Evolutionary conservation across 148 eudicot species (phyloP).

Genomic region (Salicornia ramosissima): DNA sequence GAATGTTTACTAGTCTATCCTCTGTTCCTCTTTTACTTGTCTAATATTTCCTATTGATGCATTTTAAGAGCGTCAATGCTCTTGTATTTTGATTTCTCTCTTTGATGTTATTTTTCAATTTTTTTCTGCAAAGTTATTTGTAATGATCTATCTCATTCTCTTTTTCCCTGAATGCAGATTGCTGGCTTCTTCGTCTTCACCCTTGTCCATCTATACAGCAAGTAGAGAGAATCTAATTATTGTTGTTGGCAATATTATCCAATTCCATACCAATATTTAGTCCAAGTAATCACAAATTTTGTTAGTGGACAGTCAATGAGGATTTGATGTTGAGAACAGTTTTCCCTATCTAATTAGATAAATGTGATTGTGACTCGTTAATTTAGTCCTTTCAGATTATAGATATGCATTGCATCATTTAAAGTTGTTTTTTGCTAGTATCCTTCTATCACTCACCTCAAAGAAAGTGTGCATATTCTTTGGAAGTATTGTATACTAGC

Average conservation of each 20-base stretch:
- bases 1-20: neutral
- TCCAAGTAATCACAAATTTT: conserved; percentile 13
- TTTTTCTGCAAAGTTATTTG: neutral
- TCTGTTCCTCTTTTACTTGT: neutral
- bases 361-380: neutral
- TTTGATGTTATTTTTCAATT: neutral
- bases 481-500: no score
- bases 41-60: neutral
- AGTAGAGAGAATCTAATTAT: conserved; percentile 28
- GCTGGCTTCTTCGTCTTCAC: conserved; percentile 79
- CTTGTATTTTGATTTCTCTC: neutral
- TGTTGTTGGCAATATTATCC: conserved; percentile 1
- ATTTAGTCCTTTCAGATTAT: neutral
- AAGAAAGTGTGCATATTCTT: no score
- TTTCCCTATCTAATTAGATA: neutral
- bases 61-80: no score
- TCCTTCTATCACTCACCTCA: no score
- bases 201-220: conserved; percentile 67
- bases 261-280: conserved; percentile 1
- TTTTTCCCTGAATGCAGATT: conserved; percentile 52
- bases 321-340: neutral
- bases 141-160: neutral
- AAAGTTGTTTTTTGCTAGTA: no score
- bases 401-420: neutral
- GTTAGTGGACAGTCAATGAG: neutral